Evolutionary conservation across 768 basidiomycete genomes (phyloP), one percentile per base, ranked within the genome.

Genomic region (Lyophyllum shimeji): DNA sequence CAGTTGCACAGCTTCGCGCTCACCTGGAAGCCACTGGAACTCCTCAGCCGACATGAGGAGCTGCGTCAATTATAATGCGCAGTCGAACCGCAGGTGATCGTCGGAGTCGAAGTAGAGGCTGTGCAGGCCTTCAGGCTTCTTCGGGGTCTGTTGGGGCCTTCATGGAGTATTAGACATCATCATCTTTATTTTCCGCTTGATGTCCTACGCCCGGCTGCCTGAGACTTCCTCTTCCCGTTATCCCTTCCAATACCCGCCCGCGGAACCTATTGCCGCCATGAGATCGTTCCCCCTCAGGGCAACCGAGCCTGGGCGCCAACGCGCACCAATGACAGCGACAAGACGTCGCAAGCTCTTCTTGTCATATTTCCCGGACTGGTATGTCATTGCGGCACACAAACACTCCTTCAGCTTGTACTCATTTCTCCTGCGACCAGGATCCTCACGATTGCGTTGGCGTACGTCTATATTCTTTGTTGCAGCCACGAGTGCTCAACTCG

Each of bases 321-420:
- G 60, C 46, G 53, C 62, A 8, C 66, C 66, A 23, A 65, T 77
- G 34, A 62, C 73, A 27, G 34, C 73, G 23, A 49, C 62, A 21
- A 64, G 76, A 47, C 71, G 74, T 31, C 68, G 74, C 56, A 72
- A 75, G 55, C 69, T 90, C 9, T 57, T 89, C 20, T 63, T 75
- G 39, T 87, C 86, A 2, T 92, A 93, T 71, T 79, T 82, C 21
- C 87, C 88, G 0, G 90, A 93, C 63, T 93, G 90, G 90, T 90
- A 58, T 52, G 82, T 42, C 21, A 15, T 34, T 57, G 15, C 17
- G 7, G 23, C 23, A 42, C 50, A 50, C 51, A 8, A 13, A 37
- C 25, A 24, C n/a, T 39, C 34, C 40, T 44, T 24, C 21, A 33
- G 13, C 18, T 29, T 15, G 44, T 2, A 7, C 44, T 31, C 33